Evolutionary conservation across 2,329 filamentous ascomycete genomes (phyloP).

Genomic region (Zymoseptoria pseudotritici): DNA sequence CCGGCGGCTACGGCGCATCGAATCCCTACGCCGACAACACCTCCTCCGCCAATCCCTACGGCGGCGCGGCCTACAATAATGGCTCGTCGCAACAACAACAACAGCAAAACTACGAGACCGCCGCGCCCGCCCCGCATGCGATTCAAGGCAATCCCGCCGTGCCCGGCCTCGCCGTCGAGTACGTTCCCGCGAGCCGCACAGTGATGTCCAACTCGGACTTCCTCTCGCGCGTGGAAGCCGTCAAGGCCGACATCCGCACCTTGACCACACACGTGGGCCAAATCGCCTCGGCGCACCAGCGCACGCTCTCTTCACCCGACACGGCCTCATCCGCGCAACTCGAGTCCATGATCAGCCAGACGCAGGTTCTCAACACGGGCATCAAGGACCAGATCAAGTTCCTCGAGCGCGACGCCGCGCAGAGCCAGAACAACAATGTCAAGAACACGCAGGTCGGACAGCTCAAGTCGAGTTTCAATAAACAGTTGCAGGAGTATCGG

Average conservation of each 20-base stretch:
- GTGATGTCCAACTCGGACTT: slow-evolving; percentile 59
- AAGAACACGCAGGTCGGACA: slow-evolving; percentile 64
- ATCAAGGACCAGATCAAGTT: slow-evolving; percentile 74
- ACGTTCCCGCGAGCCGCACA: slow-evolving; percentile 34
- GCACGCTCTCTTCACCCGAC: slow-evolving; percentile 60
- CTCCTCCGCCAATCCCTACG: slow-evolving; percentile 32
- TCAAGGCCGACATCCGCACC: slow-evolving; percentile 60
- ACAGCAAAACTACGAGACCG: slow-evolving; percentile 4
- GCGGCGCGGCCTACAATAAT: slow-evolving; percentile 23
- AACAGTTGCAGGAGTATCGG: slow-evolving; percentile 62
- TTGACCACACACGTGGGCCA: slow-evolving; percentile 60
- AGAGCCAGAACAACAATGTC: slow-evolving; percentile 55
- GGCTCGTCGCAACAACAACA: slow-evolving; percentile 19
- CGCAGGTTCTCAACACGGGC: slow-evolving; percentile 63
- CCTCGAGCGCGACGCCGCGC: slow-evolving; percentile 62
- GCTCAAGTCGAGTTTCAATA: slow-evolving; percentile 65
- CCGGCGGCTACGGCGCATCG: slow-evolving; percentile 33
- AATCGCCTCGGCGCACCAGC: slow-evolving; percentile 65
- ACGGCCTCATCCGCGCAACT: slow-evolving; percentile 46
- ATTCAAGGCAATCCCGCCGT: slow-evolving; percentile 43
- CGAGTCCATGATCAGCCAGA: slow-evolving; percentile 61
- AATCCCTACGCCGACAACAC: slow-evolving; percentile 28
- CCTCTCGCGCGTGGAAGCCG: slow-evolving; percentile 57
- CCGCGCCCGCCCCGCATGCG: slow-evolving; percentile 10
- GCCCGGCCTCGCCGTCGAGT: slow-evolving; percentile 40